These are phyloP conservation scores for Rhizoctonia solani DNA, from an alignment of 1,284 basidiomycete genomes.

Conservation along the genomic window DNA sequence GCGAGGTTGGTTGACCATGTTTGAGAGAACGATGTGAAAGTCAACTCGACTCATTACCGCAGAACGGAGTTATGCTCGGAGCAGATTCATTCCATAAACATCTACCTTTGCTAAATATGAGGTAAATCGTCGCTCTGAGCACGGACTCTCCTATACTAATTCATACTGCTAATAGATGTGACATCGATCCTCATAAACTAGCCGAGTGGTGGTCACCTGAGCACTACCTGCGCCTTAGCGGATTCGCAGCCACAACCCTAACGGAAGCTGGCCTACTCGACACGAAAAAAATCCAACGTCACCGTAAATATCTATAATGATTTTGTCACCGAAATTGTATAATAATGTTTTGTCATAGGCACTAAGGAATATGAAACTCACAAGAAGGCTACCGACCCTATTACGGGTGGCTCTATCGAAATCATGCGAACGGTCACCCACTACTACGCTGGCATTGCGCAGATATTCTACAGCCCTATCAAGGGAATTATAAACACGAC, in stretches of 20 bases:
- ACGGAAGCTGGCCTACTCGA: slow-evolving; percentile 53
- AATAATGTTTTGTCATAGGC: slow-evolving; percentile 47
- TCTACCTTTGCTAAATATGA: slow-evolving; percentile 64
- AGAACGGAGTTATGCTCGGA: slow-evolving; percentile 57
- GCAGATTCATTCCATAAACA: slow-evolving; percentile 64
- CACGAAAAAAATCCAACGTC: slow-evolving; percentile 52
- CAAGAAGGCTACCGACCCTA: slow-evolving; percentile 50
- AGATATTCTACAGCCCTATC: slow-evolving; percentile 51
- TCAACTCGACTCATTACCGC: neutral
- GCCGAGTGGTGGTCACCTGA: slow-evolving; percentile 65
- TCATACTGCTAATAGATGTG: slow-evolving; percentile 50
- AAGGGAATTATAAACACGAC: slow-evolving; percentile 55
- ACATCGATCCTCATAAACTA: slow-evolving; percentile 54
- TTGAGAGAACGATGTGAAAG: neutral
- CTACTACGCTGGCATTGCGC: slow-evolving; percentile 52
- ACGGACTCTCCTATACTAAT: neutral
- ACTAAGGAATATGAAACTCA: slow-evolving; percentile 57
- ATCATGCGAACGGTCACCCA: slow-evolving; percentile 58
- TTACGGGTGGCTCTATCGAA: slow-evolving; percentile 54
- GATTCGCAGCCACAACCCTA: slow-evolving; percentile 57
- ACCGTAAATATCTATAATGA: slow-evolving; percentile 48
- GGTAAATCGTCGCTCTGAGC: slow-evolving; percentile 41
- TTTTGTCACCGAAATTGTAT: neutral
- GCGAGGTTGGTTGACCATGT: slow-evolving; percentile 50
- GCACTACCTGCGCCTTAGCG: slow-evolving; percentile 57